These are phyloP conservation scores for Raffaelea deltoideospora DNA, from an alignment of 2,329 filamentous ascomycete genomes.

Conservation along the genomic window DNA sequence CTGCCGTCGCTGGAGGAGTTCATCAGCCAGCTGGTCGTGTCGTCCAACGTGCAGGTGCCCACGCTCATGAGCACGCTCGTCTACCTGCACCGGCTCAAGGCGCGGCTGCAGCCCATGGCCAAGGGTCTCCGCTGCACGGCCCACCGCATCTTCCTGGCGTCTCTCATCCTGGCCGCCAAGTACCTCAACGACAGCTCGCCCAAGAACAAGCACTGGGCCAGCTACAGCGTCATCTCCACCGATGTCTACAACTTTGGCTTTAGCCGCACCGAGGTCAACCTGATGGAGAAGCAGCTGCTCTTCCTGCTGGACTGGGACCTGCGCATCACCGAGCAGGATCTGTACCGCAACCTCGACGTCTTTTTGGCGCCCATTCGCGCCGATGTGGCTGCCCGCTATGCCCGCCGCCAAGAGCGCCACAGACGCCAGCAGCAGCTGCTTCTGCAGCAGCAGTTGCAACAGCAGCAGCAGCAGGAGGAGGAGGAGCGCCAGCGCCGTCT, in stretches of 20 bases:
- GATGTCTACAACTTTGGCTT: conserved; percentile 63
- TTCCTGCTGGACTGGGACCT: conserved; percentile 93
- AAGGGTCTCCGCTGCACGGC: conserved; percentile 94
- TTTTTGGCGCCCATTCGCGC: conserved; percentile 77
- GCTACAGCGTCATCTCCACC: conserved; percentile 68
- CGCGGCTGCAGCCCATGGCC: conserved; percentile 78
- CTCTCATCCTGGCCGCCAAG: conserved; percentile 79
- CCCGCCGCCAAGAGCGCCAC: conserved; percentile 31
- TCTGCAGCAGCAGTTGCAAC: conserved; percentile 22
- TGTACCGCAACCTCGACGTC: conserved; percentile 72
- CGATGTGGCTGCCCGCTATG: conserved; percentile 35
- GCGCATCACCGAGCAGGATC: conserved; percentile 67
- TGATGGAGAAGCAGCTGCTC: conserved; percentile 98
- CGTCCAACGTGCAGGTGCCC: conserved; percentile 91
- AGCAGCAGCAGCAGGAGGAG: conserved; percentile 14
- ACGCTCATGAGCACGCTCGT: conserved; percentile 95
- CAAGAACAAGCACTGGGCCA: conserved; percentile 99
- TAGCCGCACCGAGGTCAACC: conserved; percentile 87
- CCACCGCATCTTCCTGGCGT: conserved; percentile 90
- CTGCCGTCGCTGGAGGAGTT: conserved; percentile 79
- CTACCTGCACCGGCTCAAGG: conserved; percentile 74
- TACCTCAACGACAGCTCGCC: conserved; percentile 97
- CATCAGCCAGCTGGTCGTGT: conserved; percentile 79
- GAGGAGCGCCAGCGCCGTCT: conserved; percentile 13
- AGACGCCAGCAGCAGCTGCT: conserved; percentile 8